Evolutionary conservation across 306 rosid species (phyloP), one percentile per base, ranked within the genome.

Genomic region (Cajanus cajan): DNA sequence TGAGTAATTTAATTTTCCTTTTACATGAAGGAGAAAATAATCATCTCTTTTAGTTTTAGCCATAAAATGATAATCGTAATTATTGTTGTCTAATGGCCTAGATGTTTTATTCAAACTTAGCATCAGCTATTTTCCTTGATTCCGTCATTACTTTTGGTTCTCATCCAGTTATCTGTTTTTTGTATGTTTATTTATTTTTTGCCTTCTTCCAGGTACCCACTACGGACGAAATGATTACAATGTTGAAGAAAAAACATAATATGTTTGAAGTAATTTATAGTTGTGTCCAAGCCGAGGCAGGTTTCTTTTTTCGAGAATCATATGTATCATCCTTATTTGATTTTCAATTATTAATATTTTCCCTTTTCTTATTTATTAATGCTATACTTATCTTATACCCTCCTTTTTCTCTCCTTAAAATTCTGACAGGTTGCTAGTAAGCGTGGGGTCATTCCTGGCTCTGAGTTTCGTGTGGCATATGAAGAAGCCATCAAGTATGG

Each of bases 401-500:
- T 75, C 34, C n/a, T 37, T 8, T 73, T 64, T 39, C 62, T 68
- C 22, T 21, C 36, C 13, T 24, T 6, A 13, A 22, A 63, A 80
- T 78, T 84, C 75, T 81, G 52, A 48, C 88, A 95, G 99, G 86
- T 91, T 89, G 95, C 97, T 62, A 90, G 87, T 86, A 75, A 87
- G 84, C 94, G 92, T 28, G 97, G 91, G 76, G 98, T 91, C 69
- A 90, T 85, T 80, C 99, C 99, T 54, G 99, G 98, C 77, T 75
- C 94, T 73, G 99, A 95, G 88, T 95, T 95, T 80, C 98, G 96
- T 54, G 93, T 91, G 71, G 99, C 93, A 25, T 91, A 92, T 86
- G 98, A 95, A 79, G 99, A 95, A 84, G 98, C 99, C 51, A 78
- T 88, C 85, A 95, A 95, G 81, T 95, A 95, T 58, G 94, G 99